These are phyloP conservation scores for Fusarium nanum DNA, from an alignment of 2,329 filamentous ascomycete genomes.

Conservation along the genomic window DNA sequence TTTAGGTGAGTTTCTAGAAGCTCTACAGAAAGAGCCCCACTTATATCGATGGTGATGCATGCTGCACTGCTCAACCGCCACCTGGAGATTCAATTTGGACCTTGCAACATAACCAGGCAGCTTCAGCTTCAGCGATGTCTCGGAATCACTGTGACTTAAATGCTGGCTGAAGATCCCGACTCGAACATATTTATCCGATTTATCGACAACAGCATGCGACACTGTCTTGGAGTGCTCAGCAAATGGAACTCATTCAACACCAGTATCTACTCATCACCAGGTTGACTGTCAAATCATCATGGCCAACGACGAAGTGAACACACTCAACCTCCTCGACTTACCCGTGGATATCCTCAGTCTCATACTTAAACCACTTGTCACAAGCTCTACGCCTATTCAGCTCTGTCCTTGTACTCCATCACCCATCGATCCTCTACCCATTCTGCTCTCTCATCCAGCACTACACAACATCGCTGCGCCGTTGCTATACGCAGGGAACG, in stretches of 20 bases:
- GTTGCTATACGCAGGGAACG: constrained; percentile 50
- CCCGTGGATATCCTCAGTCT: constrained; percentile 50
- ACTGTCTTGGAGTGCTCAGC: neutral
- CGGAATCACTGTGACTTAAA: neutral
- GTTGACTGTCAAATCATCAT: constrained; percentile 13
- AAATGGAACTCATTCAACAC: neutral
- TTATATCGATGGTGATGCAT: constrained; percentile 9
- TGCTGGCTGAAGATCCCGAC: neutral
- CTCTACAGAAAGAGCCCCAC: constrained; percentile 1
- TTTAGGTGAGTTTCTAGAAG: constrained; percentile 5
- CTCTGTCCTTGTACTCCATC: constrained; percentile 47
- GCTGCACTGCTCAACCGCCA: constrained; percentile 5
- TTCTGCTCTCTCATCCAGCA: constrained; percentile 51
- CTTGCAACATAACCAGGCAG: neutral
- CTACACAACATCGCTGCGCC: constrained; percentile 50
- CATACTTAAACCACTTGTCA: constrained; percentile 49
- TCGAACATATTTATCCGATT: neutral
- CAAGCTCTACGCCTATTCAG: constrained; percentile 36
- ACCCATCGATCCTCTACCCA: constrained; percentile 42
- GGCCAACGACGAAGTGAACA: constrained; percentile 14
- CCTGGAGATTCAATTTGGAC: constrained; percentile 4
- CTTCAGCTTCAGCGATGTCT: constrained; percentile 8
- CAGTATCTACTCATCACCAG: constrained; percentile 1
- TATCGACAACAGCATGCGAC: constrained; percentile 8
- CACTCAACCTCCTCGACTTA: constrained; percentile 50